Evolutionary conservation across 176 grass and related monocot species (phyloP), one percentile per base, ranked within the genome.

Genomic region (Oryza longistaminata): DNA sequence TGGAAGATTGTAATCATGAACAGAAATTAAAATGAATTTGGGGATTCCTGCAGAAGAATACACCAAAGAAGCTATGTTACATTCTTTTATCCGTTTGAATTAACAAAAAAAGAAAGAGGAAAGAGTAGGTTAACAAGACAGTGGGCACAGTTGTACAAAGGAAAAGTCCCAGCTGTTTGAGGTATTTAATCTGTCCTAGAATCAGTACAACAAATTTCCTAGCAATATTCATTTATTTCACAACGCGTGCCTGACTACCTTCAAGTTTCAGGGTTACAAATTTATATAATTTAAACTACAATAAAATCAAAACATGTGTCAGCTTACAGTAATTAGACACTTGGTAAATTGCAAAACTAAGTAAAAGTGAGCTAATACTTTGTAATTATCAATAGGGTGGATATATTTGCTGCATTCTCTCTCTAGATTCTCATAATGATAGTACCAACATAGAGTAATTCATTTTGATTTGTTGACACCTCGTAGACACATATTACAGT

Each of bases 1-100:
- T 35, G 96, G 96, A 74, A 99, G 91, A 29, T 99, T 99, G 83
- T 96, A 99, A 84, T 99, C 93, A 81, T 99, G 93, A 34, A 99
- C 96, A 81, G 96, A 99, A 43, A 99, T 94, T 79, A 99, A 55
- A 77, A 99, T 89, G 67, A 99, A 99, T 45, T 96, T 96, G 5
- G 91, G 86, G 64, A 96, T 44, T 53, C 93, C 96, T 99, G 78
- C 61, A 90, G 76, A 81, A 79, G n/a, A 86, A 82, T 2, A 76
- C 46, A 84, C 52, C 7, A 88, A 86, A 26, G 58, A 80, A 74
- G 34, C 31, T 83, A 70, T 45, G 17, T 46, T 31, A 31, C 24
- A 5, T 43, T 71, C 22, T 73, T 83, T 75, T n/a, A 44, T 40
- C 62, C 49, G 22, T 80, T 26, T 22, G 12, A 74, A 78, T 43